These are phyloP conservation scores for Inga leiocalycina DNA, from an alignment of 306 rosid genomes.

Conservation along the genomic window DNA sequence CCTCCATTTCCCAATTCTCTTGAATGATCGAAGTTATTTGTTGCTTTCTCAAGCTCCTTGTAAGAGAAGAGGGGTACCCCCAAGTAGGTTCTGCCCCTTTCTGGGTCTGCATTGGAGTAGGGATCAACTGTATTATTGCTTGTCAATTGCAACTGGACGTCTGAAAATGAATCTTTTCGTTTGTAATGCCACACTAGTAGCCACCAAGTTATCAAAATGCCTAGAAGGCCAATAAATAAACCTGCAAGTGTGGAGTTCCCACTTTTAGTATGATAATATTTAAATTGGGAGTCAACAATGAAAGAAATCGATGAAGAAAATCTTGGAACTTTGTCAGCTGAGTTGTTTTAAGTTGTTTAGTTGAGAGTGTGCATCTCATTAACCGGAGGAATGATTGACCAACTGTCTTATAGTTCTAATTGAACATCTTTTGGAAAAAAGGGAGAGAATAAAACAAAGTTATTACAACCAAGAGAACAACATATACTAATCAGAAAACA, in stretches of 20 bases:
- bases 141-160: constrained; percentile 11
- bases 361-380: background rate
- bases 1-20: constrained; percentile 66
- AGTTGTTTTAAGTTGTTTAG: background rate
- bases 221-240: constrained; percentile 14
- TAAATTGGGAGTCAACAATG: no score
- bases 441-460: background rate
- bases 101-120: constrained; percentile 21
- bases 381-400: background rate
- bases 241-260: constrained; percentile 32
- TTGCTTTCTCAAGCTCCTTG: constrained; percentile 59
- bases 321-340: background rate
- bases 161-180: constrained; percentile 26
- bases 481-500: background rate
- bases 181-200: background rate
- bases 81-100: constrained; percentile 33
- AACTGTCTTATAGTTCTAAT: background rate
- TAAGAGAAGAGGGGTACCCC: constrained; percentile 46
- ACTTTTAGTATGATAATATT: background rate
- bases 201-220: constrained; percentile 27
- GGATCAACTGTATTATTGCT: constrained; percentile 11
- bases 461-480: background rate
- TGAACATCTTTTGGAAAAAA: background rate
- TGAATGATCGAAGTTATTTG: constrained; percentile 54
- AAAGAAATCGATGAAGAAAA: background rate